Conservation (phyloP, 257 asterid species). For the Cruciata laevipes region DNA sequence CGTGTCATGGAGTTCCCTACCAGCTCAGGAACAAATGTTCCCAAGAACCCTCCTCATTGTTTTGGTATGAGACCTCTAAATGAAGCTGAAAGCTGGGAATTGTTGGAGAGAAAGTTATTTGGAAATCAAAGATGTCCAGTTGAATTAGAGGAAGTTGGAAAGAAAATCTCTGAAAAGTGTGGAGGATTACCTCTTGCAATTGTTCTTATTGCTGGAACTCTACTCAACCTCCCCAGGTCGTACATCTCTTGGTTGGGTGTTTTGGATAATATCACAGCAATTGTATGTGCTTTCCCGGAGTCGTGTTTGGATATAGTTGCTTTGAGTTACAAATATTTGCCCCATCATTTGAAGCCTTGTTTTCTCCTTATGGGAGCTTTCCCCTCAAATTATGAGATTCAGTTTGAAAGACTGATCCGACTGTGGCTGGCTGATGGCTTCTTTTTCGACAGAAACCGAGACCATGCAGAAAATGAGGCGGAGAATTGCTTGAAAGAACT, state of each 20-base stretch:
- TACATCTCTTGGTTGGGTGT: neutral
- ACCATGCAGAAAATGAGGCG: conserved; percentile 23
- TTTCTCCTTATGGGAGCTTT: conserved; percentile 37
- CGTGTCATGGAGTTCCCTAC: neutral
- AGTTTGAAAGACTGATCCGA: neutral
- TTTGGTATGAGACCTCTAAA: neutral
- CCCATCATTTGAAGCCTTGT: conserved; percentile 35
- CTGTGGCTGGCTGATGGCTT: neutral
- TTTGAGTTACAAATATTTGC: conserved; percentile 26
- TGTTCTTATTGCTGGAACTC: neutral
- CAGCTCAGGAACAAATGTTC: neutral
- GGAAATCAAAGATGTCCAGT: conserved; percentile 4
- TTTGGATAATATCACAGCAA: neutral
- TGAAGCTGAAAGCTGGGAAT: conserved; percentile 4
- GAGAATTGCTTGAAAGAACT: conserved; percentile 36
- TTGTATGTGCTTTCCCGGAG: conserved; percentile 7
- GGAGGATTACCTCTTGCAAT: conserved; percentile 1
- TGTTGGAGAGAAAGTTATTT: neutral
- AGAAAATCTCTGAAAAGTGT: neutral
- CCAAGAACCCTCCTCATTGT: neutral
- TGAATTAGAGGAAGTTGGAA: conserved; percentile 6
- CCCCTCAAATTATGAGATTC: conserved; percentile 29
- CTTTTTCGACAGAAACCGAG: no score
- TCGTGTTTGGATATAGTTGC: conserved; percentile 16
- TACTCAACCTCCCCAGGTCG: no score